phyloP scores from a whole-genome alignment of 2,329 filamentous ascomycete species.

The Seiridium cupressi region DNA sequence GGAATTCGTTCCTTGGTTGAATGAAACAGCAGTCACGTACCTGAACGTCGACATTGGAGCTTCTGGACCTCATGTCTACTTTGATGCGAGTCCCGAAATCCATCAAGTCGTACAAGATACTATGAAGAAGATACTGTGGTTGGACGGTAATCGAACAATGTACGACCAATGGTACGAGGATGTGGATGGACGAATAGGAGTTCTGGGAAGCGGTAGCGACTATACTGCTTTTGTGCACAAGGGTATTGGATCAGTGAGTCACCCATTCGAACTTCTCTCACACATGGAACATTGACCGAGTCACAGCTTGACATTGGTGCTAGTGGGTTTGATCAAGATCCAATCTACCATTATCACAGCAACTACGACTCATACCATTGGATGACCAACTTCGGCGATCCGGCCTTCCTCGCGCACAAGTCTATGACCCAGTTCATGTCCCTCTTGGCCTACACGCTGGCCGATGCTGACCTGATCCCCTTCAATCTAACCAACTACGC shows the following conservation, averaged over 20 bases:
- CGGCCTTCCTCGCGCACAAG: slow-evolving; percentile 58
- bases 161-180: slow-evolving; percentile 39
- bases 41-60: slow-evolving; percentile 75
- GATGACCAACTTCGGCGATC: slow-evolving; percentile 79
- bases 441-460: slow-evolving; percentile 36
- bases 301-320: slow-evolving; percentile 58
- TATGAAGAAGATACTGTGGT: slow-evolving; percentile 61
- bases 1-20: slow-evolving; percentile 76
- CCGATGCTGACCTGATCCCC: slow-evolving; percentile 34
- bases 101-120: slow-evolving; percentile 64
- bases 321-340: slow-evolving; percentile 36
- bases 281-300: slow-evolving; percentile 4
- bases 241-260: slow-evolving; percentile 37
- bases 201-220: slow-evolving; percentile 65
- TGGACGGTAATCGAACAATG: slow-evolving; percentile 39
- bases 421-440: slow-evolving; percentile 50
- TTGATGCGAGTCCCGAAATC: slow-evolving; percentile 64
- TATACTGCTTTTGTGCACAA: slow-evolving; percentile 66
- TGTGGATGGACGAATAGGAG: slow-evolving; percentile 47
- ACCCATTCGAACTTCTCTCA: too few relatives aligned
- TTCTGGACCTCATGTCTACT: slow-evolving; percentile 54
- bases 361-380: slow-evolving; percentile 85
- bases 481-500: slow-evolving; percentile 40
- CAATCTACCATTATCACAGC: slow-evolving; percentile 75
- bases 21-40: slow-evolving; percentile 69